Base-by-base conservation (phyloP, 1,139 yeast genomes). In the Yamadazyma blattariae region DNA sequence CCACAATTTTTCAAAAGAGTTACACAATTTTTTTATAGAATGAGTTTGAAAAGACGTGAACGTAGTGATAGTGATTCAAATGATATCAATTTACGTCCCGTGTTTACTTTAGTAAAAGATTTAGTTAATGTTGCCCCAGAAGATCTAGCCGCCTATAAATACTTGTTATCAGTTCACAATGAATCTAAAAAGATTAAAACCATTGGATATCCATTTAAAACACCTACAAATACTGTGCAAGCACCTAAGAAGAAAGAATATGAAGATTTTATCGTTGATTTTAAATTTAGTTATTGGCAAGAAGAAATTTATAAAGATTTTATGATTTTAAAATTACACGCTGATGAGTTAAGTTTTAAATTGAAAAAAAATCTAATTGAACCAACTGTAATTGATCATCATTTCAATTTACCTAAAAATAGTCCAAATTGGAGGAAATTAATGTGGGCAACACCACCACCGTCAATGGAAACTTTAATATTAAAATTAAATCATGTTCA, bases 381-480 rank as follows among this genome's bases (percentile, higher is more conserved):
- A 17, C 7, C 5, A 5, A 5, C 7, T 5, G 19, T 7, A 5
- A 17, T 17, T 17, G 19, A 17, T 7, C 5, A 17, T 17, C 7
- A 17, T 17, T 17, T 17, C 19, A 17, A 17, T 7, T 5, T 17
- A 3, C 68, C 67, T 7, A 44, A 42, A 22, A 52, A 64, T 1
- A 61, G 67, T 3, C 44, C 52, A 17, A 46, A 47, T 31, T 67
- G 73, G 72, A 47, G 71, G 23, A 45, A 53, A 29, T 42, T 45
- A 24, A 53, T 67, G 7, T 46, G 61, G 29, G 53, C 56, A 20
- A 42, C 39, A 23, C 47, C 46, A 1, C 69, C 73, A 5, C 69
- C 70, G 0, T 39, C 56, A 1, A 46, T 59, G 2, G 48, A 45
- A 3, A 50, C 41, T 28, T 21, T 45, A 6, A 52, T 60, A 37